Base-by-base conservation (phyloP, 1,139 yeast genomes). In the Wickerhamomyces sp. region DNA sequence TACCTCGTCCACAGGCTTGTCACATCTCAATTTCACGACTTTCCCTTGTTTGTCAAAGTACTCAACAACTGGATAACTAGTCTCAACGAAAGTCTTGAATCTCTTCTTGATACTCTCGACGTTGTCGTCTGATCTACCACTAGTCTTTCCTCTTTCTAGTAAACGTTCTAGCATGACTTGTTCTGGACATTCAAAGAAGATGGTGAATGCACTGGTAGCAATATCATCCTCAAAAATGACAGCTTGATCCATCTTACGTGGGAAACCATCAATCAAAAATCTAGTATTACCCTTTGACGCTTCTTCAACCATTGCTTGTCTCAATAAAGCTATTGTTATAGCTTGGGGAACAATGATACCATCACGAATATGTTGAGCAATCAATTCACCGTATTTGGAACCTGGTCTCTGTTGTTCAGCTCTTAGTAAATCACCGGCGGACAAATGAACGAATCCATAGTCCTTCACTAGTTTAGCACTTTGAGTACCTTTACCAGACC, bases 171-270 rank as follows among this genome's bases (percentile, higher is more conserved):
- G 75, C 98, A 93, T 91, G 46, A 88, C 87, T 43, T 71, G 67
- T 67, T 93, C 98, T 6, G 97, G 95, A 66, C 99, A 93, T 57
- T 91, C 96, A 62, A 93, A 93, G 72, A 88, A 93, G 49, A 93
- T 73, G 2, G 95, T 86, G 67, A 90, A 81, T 39, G 86, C 74
- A 43, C 93, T 80, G 45, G 75, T 79, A 41, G 88, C 91, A 41
- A 93, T 81, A 51, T 81, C 75, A 45, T 85, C 79, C 68, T 93
- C 99, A 64, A 93, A 93, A 33, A 93, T 86, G 42, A 86, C 52
- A 0, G 98, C 98, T 70, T 93, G 99, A 68, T 93, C 99, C 97
- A 93, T 91, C 65, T 91, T 89, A 64, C 99, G 78, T 36, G 99
- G 99, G 78, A 93, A 93, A 2, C 99, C 99, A 65, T 93, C 99